Evolutionary conservation across 495 filamentous ascomycete genomes (phyloP).

Genomic region (Lophiotrema nucula): DNA sequence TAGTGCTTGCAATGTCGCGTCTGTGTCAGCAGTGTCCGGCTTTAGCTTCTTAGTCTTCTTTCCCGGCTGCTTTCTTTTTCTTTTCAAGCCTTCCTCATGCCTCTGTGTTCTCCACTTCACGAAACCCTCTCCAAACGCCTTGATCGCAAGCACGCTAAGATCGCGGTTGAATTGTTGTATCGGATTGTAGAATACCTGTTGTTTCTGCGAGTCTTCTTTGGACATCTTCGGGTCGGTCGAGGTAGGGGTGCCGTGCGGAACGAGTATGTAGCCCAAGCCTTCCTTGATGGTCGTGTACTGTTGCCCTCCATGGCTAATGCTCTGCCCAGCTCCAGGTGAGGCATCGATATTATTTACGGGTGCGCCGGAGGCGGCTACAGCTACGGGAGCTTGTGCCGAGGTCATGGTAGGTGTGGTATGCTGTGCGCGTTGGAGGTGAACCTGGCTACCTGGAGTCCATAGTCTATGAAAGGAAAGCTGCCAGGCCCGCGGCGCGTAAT

Average conservation of each 20-base stretch:
- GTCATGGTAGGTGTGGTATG: slow-evolving; percentile 7
- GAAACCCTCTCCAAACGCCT: slow-evolving; percentile 71
- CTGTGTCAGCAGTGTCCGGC: neutral
- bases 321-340: slow-evolving; percentile 35
- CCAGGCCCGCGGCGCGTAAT: slow-evolving; percentile 25
- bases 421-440: neutral
- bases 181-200: slow-evolving; percentile 96
- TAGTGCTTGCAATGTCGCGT: neutral
- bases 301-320: slow-evolving; percentile 49
- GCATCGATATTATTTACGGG: slow-evolving; percentile 15
- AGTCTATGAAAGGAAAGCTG: slow-evolving; percentile 3
- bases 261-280: slow-evolving; percentile 65
- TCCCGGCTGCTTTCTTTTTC: slow-evolving; percentile 15
- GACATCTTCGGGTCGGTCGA: slow-evolving; percentile 34
- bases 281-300: slow-evolving; percentile 65
- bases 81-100: slow-evolving; percentile 40
- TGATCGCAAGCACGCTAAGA: slow-evolving; percentile 86
- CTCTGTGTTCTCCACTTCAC: slow-evolving; percentile 43
- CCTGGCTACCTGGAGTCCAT: slow-evolving; percentile 14
- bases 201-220: slow-evolving; percentile 52
- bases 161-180: slow-evolving; percentile 99
- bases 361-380: neutral
- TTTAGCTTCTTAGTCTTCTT: slow-evolving; percentile 2
- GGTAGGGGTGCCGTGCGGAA: slow-evolving; percentile 52
- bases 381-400: neutral